These are phyloP conservation scores for Colletotrichum tofieldiae DNA, from an alignment of 2,329 filamentous ascomycete species.

Conservation along the genomic window DNA sequence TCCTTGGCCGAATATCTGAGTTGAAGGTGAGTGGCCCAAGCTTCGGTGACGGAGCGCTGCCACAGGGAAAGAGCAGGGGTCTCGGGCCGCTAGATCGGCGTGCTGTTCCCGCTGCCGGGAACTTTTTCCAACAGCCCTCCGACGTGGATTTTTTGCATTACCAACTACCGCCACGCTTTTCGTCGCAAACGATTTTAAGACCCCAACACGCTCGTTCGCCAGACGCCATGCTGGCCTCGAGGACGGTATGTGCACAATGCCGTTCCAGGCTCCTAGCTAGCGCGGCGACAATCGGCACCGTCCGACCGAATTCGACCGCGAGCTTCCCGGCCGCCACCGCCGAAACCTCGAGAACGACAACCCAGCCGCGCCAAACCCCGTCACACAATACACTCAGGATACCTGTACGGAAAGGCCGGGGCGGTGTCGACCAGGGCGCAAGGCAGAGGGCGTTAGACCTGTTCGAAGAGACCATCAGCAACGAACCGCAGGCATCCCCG, in stretches of 20 bases:
- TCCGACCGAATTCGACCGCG: conserved; percentile 38
- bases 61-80: conserved; percentile 16
- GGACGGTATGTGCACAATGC: conserved; percentile 55
- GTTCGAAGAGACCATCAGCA: conserved; percentile 42
- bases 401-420: neutral
- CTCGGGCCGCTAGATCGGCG: conserved; percentile 21
- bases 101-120: conserved; percentile 14
- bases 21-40: conserved; percentile 21
- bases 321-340: conserved; percentile 27
- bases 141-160: conserved; percentile 2
- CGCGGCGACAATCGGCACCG: conserved; percentile 10
- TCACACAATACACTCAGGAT: neutral
- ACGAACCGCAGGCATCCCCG: conserved; percentile 1
- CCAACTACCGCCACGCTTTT: conserved; percentile 5
- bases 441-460: conserved; percentile 39
- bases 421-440: neutral
- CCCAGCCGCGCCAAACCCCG: conserved; percentile 3
- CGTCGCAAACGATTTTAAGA: neutral
- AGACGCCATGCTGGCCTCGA: conserved; percentile 53
- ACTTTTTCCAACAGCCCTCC: conserved; percentile 12
- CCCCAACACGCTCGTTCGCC: conserved; percentile 5
- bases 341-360: conserved; percentile 15
- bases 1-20: neutral
- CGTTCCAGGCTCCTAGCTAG: conserved; percentile 40
- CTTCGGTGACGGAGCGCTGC: conserved; percentile 14